Percentiles rank a stretch among this genome's conserved stretches.
These are phyloP conservation scores for Xylariaceae sp. DNA, from an alignment of 2,329 filamentous ascomycete species.

Conservation along the genomic window DNA sequence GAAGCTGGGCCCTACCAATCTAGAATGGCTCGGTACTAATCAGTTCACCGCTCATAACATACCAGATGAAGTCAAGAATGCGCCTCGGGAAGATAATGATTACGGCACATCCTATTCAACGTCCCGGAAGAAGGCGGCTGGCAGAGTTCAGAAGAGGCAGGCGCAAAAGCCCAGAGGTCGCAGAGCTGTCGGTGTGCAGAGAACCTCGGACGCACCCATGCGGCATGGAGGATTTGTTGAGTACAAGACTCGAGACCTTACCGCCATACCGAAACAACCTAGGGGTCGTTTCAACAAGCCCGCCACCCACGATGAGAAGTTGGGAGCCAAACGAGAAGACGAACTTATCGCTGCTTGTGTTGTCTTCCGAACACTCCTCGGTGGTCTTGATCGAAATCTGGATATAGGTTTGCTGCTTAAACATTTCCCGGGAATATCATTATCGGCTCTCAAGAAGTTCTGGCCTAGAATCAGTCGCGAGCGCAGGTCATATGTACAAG, in stretches of 20 bases:
- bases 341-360: constrained; percentile 54
- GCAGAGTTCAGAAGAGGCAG: background rate
- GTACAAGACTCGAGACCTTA: constrained; percentile 31
- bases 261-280: constrained; percentile 27
- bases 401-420: constrained; percentile 57
- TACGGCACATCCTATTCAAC: constrained; percentile 20
- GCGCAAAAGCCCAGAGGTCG: background rate
- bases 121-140: constrained; percentile 2
- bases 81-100: constrained; percentile 31
- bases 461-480: constrained; percentile 51
- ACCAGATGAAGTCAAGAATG: constrained; percentile 36
- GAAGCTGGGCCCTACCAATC: constrained; percentile 19
- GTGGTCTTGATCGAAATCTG: constrained; percentile 53
- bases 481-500: constrained; percentile 48
- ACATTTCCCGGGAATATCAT: constrained; percentile 49
- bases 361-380: constrained; percentile 52
- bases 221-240: constrained; percentile 21
- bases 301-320: constrained; percentile 28
- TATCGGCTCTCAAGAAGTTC: constrained; percentile 48
- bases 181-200: background rate
- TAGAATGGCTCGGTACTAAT: constrained; percentile 37
- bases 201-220: background rate
- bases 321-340: constrained; percentile 39
- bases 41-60: constrained; percentile 40
- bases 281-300: constrained; percentile 33